Conservation (phyloP, 2,329 filamentous ascomycete genomes). For the Venturia effusa region DNA sequence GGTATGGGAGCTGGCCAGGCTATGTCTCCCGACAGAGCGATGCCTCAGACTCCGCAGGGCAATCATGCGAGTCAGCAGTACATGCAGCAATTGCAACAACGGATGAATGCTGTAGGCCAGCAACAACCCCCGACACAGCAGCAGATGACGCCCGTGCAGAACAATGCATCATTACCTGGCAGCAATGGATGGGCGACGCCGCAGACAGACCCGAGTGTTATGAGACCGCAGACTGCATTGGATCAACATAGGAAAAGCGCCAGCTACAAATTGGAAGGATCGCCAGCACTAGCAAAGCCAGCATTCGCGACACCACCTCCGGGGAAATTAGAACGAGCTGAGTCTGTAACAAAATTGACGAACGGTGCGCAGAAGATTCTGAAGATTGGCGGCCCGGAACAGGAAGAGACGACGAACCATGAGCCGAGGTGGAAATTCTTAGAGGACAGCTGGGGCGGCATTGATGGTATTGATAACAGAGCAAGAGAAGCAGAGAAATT, state of each 20-base stretch:
- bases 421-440: neutral
- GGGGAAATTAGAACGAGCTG: constrained; percentile 16
- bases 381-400: neutral
- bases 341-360: constrained; percentile 4
- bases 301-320: constrained; percentile 19
- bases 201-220: constrained; percentile 24
- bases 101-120: constrained; percentile 17
- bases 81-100: constrained; percentile 32
- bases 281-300: constrained; percentile 17
- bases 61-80: constrained; percentile 13
- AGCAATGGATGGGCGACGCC: constrained; percentile 37
- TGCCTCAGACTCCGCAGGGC: constrained; percentile 13
- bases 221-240: constrained; percentile 15
- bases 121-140: constrained; percentile 27
- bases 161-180: constrained; percentile 35
- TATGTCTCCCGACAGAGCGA: constrained; percentile 21
- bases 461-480: neutral
- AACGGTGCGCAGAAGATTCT: neutral
- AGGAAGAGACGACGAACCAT: constrained; percentile 9
- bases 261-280: constrained; percentile 26
- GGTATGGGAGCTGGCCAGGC: constrained; percentile 20
- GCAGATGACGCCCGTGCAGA: constrained; percentile 34
- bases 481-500: constrained; percentile 1
- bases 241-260: constrained; percentile 26
- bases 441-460: constrained; percentile 6